Conservation (phyloP, 2,329 filamentous ascomycete genomes). For the Calonectria pseudoturangicola region DNA sequence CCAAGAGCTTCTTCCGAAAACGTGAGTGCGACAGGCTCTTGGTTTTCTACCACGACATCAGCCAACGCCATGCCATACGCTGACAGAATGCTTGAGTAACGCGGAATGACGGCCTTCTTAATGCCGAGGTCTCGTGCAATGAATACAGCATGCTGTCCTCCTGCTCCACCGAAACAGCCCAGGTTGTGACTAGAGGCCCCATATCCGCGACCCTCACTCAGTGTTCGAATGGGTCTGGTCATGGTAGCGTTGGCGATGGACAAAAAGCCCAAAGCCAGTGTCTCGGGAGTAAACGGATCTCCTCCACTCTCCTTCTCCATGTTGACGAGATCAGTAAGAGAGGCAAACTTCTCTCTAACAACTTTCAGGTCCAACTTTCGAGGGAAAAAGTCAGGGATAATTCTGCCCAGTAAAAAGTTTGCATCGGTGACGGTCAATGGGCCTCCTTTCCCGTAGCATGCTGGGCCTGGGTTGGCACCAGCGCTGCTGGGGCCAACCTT, state of each 20-base stretch:
- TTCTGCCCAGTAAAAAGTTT: slow-evolving; percentile 79
- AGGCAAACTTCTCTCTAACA: slow-evolving; percentile 63
- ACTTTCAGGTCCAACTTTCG: slow-evolving; percentile 63
- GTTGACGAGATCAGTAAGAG: slow-evolving; percentile 59
- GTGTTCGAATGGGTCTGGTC: slow-evolving; percentile 78
- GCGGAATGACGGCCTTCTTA: slow-evolving; percentile 64
- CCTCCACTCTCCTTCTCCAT: slow-evolving; percentile 46
- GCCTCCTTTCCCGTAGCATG: slow-evolving; percentile 82
- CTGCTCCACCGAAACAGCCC: slow-evolving; percentile 59
- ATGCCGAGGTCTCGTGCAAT: slow-evolving; percentile 66
- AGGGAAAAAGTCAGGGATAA: slow-evolving; percentile 78
- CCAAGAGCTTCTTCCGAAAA: slow-evolving; percentile 48
- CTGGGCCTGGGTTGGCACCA: slow-evolving; percentile 82
- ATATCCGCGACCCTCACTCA: slow-evolving; percentile 56
- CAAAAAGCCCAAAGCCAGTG: slow-evolving; percentile 81
- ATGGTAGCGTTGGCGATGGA: slow-evolving; percentile 85
- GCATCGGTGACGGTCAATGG: slow-evolving; percentile 84
- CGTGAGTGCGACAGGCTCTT: slow-evolving; percentile 60
- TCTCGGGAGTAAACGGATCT: slow-evolving; percentile 48
- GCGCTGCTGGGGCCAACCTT: slow-evolving; percentile 84
- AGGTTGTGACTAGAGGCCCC: slow-evolving; percentile 52
- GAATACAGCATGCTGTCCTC: slow-evolving; percentile 66
- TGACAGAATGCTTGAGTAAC: slow-evolving; percentile 67
- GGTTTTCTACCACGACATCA: slow-evolving; percentile 65
- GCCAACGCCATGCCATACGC: slow-evolving; percentile 68